A percentile compares a stretch with the other conserved stretches of the same genome.
These are phyloP conservation scores for Acacia melanoxylon DNA, from an alignment of 306 rosid genomes.

Conservation along the genomic window DNA sequence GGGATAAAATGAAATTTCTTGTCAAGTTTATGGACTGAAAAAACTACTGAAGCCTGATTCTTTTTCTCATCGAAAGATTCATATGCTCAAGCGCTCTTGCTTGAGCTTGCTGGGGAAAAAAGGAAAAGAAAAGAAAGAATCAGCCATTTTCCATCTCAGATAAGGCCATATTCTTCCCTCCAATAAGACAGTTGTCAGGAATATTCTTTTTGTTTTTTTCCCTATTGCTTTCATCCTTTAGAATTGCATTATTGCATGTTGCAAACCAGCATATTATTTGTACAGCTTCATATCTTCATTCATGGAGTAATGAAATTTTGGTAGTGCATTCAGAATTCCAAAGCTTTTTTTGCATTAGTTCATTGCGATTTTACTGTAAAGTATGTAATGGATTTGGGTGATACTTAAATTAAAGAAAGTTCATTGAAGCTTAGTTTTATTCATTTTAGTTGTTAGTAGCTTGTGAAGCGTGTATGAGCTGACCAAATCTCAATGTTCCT, in stretches of 20 bases:
- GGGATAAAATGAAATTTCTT: neutral
- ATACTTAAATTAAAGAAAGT: constrained; percentile 44
- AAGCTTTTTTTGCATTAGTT: constrained; percentile 41
- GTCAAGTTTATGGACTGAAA: neutral
- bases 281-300: constrained; percentile 98
- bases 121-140: constrained; percentile 25
- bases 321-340: constrained; percentile 58
- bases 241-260: constrained; percentile 72
- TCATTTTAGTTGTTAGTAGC: neutral
- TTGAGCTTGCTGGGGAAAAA: constrained; percentile 26
- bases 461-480: neutral
- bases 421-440: constrained; percentile 29
- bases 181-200: constrained; percentile 63
- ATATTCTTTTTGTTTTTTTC: constrained; percentile 26
- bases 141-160: constrained; percentile 40
- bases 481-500: neutral
- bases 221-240: constrained; percentile 39
- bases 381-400: constrained; percentile 58
- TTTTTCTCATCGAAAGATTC: constrained; percentile 40
- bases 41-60: neutral
- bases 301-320: constrained; percentile 97
- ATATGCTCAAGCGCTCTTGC: constrained; percentile 26
- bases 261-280: constrained; percentile 71
- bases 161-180: constrained; percentile 69
- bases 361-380: constrained; percentile 46